Evolutionary conservation across 73 alveolate genomes (phyloP).

Genomic region (Uronychia binucleata): DNA sequence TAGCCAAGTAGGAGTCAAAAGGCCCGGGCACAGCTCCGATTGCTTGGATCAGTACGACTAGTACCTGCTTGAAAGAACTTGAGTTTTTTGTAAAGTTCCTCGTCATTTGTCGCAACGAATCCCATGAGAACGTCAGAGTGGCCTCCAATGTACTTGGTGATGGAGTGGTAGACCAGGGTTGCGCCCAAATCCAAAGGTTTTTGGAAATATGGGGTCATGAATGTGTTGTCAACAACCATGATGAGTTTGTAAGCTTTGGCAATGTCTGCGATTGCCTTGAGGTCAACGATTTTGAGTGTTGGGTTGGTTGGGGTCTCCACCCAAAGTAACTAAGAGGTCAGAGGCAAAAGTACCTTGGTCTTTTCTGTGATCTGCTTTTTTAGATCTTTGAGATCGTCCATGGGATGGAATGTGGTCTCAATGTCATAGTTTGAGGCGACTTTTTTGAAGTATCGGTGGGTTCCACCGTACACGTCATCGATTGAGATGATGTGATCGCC

Average conservation of each 20-base stretch:
- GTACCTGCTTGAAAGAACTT: slow-evolving; percentile 57
- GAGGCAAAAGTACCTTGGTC: slow-evolving; percentile 59
- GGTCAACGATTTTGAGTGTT: slow-evolving; percentile 82
- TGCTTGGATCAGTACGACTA: background rate
- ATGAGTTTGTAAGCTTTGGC: slow-evolving; percentile 77
- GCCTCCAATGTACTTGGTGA: slow-evolving; percentile 97
- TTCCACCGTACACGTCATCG: slow-evolving; percentile 97
- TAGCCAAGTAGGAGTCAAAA: slow-evolving; percentile 90
- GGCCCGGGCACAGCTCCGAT: slow-evolving; percentile 88
- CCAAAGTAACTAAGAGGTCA: slow-evolving; percentile 68
- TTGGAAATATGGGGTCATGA: slow-evolving; percentile 81
- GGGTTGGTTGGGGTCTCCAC: slow-evolving; percentile 97
- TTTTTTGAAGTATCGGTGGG: slow-evolving; percentile 79
- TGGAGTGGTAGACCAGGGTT: slow-evolving; percentile 87
- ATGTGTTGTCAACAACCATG: slow-evolving; percentile 94
- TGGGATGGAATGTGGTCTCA: slow-evolving; percentile 76
- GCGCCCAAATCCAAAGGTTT: slow-evolving; percentile 95
- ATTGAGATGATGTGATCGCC: slow-evolving; percentile 87
- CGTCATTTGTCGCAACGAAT: slow-evolving; percentile 70
- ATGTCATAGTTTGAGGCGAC: slow-evolving; percentile 63
- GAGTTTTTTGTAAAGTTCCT: slow-evolving; percentile 81
- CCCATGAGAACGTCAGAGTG: slow-evolving; percentile 98
- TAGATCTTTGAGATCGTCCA: slow-evolving; percentile 67
- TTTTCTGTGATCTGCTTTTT: slow-evolving; percentile 75
- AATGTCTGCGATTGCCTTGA: slow-evolving; percentile 71